These are phyloP conservation scores for Rhipidocladum racemiflorum DNA, from an alignment of 176 grass and related monocot species.

Conservation along the genomic window DNA sequence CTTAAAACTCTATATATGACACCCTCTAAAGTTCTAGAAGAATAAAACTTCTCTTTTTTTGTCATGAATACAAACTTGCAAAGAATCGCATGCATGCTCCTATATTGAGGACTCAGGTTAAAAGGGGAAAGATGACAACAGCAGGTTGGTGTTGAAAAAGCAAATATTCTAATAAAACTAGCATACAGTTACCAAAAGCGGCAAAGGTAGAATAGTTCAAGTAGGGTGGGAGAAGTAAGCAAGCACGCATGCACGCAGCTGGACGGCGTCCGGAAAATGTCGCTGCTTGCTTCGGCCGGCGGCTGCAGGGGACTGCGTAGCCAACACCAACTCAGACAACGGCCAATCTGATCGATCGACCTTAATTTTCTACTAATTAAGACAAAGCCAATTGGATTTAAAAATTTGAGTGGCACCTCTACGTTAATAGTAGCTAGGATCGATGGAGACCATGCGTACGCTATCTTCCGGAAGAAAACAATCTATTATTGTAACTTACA, in stretches of 20 bases:
- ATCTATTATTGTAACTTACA: neutral
- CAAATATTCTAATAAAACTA: neutral
- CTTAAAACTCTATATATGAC: neutral
- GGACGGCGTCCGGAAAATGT: neutral
- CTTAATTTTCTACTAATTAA: neutral
- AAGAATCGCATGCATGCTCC: too few relatives aligned
- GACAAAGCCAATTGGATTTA: neutral
- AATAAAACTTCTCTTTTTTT: too few relatives aligned
- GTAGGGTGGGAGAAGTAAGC: neutral
- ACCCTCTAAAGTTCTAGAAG: neutral
- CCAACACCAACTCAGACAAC: neutral
- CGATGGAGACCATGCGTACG: neutral
- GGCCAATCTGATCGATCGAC: neutral
- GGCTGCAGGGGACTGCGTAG: neutral
- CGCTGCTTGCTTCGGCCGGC: neutral
- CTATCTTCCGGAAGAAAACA: neutral
- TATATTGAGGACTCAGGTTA: too few relatives aligned
- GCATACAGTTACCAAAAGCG: neutral
- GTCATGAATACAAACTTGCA: too few relatives aligned
- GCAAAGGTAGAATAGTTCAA: neutral
- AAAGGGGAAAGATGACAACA: neutral
- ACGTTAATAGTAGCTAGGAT: neutral
- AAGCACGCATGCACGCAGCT: too few relatives aligned
- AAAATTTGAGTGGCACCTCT: neutral
- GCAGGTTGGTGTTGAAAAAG: neutral